These are phyloP conservation scores for Skeletonema costatum DNA, from an alignment of 108 stramenopile species.

Conservation along the genomic window DNA sequence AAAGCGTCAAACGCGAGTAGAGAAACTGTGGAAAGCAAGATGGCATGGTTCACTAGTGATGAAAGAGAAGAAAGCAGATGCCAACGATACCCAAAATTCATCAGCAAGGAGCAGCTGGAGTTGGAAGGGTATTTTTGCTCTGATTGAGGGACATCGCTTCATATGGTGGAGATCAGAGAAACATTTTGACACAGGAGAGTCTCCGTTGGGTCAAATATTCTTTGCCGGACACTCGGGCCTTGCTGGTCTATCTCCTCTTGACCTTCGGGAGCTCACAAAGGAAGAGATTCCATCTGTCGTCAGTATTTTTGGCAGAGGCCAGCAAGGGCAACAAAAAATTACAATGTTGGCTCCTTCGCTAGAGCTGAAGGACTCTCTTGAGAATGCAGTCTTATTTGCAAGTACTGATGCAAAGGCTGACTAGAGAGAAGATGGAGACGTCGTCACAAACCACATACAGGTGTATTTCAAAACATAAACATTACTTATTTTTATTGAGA, in stretches of 20 bases:
- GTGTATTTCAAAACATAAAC: not conserved
- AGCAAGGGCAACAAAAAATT: constrained; percentile 56
- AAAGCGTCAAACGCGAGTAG: constrained; percentile 63
- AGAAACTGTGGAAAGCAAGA: constrained; percentile 74
- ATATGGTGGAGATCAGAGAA: constrained; percentile 78
- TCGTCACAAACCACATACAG: not conserved
- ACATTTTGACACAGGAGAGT: constrained; percentile 82
- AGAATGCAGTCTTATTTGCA: constrained; percentile 51
- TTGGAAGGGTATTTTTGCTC: constrained; percentile 66
- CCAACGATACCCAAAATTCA: not conserved
- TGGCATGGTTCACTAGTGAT: constrained; percentile 58
- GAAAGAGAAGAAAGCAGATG: constrained; percentile 47
- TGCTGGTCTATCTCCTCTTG: constrained; percentile 76
- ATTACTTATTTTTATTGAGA: constrained; percentile 33
- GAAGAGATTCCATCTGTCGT: constrained; percentile 51
- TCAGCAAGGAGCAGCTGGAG: constrained; percentile 37
- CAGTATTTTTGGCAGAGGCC: constrained; percentile 41
- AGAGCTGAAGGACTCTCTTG: constrained; percentile 50
- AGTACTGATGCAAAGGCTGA: constrained; percentile 52
- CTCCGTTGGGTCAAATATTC: constrained; percentile 65
- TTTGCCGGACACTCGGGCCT: constrained; percentile 86
- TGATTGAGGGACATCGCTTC: constrained; percentile 84
- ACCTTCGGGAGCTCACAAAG: constrained; percentile 55
- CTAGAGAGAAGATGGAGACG: not conserved
- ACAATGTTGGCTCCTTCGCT: constrained; percentile 46